Base-by-base conservation (phyloP, 768 basidiomycete species). In the Leccinum aurantiacum region DNA sequence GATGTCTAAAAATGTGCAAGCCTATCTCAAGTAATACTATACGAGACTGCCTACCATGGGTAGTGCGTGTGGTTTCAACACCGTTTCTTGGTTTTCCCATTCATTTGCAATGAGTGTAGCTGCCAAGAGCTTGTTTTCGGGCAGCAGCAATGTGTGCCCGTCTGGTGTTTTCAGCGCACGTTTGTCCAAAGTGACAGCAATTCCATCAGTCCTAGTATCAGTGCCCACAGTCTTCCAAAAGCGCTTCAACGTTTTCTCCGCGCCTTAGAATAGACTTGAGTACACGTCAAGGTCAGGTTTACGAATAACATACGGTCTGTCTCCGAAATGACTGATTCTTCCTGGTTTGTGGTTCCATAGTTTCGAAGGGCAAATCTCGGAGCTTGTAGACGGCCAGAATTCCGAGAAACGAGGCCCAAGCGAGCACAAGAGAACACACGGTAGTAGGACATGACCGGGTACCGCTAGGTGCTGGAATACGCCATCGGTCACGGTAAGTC, bases 181-280 rank as follows among this genome's bases (percentile, higher is more conserved):
- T 65, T 83, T 83, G 77, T 97, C 95, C 54, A 98, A 80, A 5
- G 87, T 91, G 31, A 97, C 80, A 4, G 80, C 76, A 59, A 86
- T 75, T 33, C 76, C 74, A 60, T 82, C 78, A 6, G 75, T 78
- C 61, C 81, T 82, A 57, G 80, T 75, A 63, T 89, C 85, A 57
- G 98, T 79, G 17, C 83, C 84, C n/a, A 95, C 97, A 0, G 83
- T 84, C 70, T 94, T 95, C 97, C 97, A 99, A 71, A 98, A 98
- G 25, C 97, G 81, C 64, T 90, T 89, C 73, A 92, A 78, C 2
- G 92, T 90, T 41, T 85, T 83, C 74, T 97, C 93, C 11, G 92
- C 93, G 61, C 90, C 95, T 97, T 56, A 3, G 66, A 8, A 60
- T 52, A 56, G 33, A 52, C 22, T 49, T 63, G 15, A 65, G 59